Conservation (phyloP, 768 basidiomycete species). For the Lactarius pseudohatsudake region DNA sequence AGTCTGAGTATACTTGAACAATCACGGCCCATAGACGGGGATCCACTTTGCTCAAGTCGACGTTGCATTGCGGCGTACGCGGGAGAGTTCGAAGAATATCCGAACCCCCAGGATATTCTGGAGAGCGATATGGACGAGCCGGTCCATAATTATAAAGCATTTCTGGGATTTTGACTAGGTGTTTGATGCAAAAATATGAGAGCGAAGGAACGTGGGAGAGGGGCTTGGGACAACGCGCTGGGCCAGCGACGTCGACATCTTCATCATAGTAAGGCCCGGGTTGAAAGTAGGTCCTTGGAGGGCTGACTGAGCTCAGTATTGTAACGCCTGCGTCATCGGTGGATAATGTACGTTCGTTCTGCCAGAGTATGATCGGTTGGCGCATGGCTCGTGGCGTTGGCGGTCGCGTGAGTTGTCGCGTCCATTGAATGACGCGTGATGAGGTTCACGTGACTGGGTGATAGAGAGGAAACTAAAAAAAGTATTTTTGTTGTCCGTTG, state of each 20-base stretch:
- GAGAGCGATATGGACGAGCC: constrained; percentile 38
- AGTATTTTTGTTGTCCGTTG: background rate
- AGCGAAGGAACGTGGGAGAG: constrained; percentile 48
- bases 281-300: constrained; percentile 21
- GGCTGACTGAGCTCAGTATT: constrained; percentile 18
- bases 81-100: constrained; percentile 46
- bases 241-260: background rate
- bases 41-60: constrained; percentile 39
- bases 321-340: constrained; percentile 28
- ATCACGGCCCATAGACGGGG: constrained; percentile 64
- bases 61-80: constrained; percentile 16
- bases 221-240: background rate
- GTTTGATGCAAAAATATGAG: constrained; percentile 48
- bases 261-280: constrained; percentile 24
- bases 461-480: background rate
- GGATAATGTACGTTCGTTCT: background rate
- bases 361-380: constrained; percentile 28
- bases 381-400: constrained; percentile 12
- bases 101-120: constrained; percentile 29
- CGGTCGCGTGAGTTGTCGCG: background rate
- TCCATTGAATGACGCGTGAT: background rate
- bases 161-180: constrained; percentile 47
- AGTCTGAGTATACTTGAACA: constrained; percentile 54
- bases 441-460: background rate
- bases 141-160: constrained; percentile 41